Percentiles rank a stretch among this genome's conserved stretches.
Evolutionary conservation across 768 basidiomycete genomes (phyloP).

Genomic region (Galerina sulciceps): DNA sequence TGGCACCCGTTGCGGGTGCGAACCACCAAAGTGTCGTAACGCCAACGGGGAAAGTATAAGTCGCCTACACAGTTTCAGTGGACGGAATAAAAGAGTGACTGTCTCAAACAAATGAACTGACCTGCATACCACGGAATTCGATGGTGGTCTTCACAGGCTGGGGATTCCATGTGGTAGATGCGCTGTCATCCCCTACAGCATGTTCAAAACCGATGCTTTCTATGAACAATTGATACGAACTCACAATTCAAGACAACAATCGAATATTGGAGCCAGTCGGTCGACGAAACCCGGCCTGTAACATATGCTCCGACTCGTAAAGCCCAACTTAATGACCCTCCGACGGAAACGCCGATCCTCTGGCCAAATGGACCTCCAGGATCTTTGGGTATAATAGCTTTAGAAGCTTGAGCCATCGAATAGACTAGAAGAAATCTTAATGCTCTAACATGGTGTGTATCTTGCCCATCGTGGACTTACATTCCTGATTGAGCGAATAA

Average conservation of each 20-base stretch:
- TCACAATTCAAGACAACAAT: constrained; percentile 76
- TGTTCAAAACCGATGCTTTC: not conserved
- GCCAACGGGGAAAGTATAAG: constrained; percentile 79
- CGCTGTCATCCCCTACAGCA: constrained; percentile 50
- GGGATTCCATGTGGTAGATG: constrained; percentile 56
- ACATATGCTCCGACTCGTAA: constrained; percentile 71
- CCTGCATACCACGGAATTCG: constrained; percentile 67
- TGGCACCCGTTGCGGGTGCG: constrained; percentile 25
- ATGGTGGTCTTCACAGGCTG: constrained; percentile 62
- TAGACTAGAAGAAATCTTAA: constrained; percentile 47
- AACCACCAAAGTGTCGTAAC: constrained; percentile 64
- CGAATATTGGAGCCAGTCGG: constrained; percentile 68
- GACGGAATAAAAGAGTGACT: not conserved
- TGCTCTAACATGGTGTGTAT: not conserved
- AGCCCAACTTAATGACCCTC: constrained; percentile 58
- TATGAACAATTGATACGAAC: constrained; percentile 9
- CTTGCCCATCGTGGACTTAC: constrained; percentile 41
- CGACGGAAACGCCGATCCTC: constrained; percentile 67
- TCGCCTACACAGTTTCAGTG: constrained; percentile 45
- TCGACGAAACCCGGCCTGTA: constrained; percentile 53
- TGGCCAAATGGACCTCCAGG: constrained; percentile 68
- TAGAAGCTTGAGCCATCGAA: constrained; percentile 75
- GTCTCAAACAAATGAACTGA: constrained; percentile 15
- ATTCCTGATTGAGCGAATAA: constrained; percentile 76
- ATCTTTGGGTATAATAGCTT: constrained; percentile 74